Base-by-base conservation (phyloP, 2,329 filamentous ascomycete genomes). In the Fusarium sp. region DNA sequence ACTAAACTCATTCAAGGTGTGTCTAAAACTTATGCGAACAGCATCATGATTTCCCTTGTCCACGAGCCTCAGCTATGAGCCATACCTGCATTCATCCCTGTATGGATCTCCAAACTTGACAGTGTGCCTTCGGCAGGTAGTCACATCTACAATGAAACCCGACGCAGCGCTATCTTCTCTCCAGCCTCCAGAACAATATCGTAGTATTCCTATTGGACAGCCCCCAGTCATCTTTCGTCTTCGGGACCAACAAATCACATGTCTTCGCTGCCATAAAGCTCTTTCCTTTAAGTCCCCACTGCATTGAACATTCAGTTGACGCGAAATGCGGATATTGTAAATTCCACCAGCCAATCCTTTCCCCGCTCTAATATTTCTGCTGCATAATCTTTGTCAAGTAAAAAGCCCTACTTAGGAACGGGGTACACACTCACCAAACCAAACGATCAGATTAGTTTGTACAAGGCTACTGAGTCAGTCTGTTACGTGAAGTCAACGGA, bases 271-370 rank as follows among this genome's bases (percentile, higher is more conserved):
- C 14, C 14, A 16, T 41, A 6, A 41, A 41, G 22, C 39, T 7
- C 39, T 24, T 3, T 16, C 22, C 38, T 41, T 10, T 7, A 41
- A 41, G 15, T n/a, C 22, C 22, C 5, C 22, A 15, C 39, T n/a
- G 14, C n/a, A 11, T 1, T 41, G 6, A 16, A 24, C 9, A n/a
- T 16, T 16, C 1, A 16, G 39, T n/a, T n/a, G 6, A 41, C 10
- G 14, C 0, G 9, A 24, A 41, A 24, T 41, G 39, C 9, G 39
- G 24, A 16, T 7, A 12, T 41, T 41, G 39, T 41, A 5, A 24
- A 41, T 16, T 24, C 22, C 6, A 1, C n/a, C n/a, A 7, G n/a
- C 0, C 10, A 24, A 42, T 42, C n/a, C 6, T 11, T 12, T 42
- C 6, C 24, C 39, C 15, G n/a, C n/a, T 11, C 22, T 41, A 7